Conservation (phyloP, 2,329 filamentous ascomycete species). For the Passalora sequoiae region DNA sequence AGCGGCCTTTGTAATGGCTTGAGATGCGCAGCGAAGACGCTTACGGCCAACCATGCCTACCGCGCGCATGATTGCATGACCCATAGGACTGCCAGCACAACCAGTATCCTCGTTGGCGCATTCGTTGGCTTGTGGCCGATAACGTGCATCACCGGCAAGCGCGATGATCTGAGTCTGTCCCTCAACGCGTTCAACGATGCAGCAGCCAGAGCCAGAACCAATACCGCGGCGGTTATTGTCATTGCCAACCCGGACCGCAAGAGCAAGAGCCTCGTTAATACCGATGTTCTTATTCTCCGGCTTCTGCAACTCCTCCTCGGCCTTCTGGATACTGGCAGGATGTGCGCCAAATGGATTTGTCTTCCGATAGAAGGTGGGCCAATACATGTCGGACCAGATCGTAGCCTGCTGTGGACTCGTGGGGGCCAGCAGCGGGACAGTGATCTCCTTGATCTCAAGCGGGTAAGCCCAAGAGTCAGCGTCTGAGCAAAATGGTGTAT, state of each 20-base stretch:
- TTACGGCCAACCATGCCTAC: constrained; percentile 74
- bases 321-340: constrained; percentile 65
- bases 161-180: constrained; percentile 56
- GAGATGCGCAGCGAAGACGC: constrained; percentile 37
- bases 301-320: constrained; percentile 60
- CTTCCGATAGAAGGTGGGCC: constrained; percentile 81
- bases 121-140: constrained; percentile 43
- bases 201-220: constrained; percentile 68
- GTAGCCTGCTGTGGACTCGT: constrained; percentile 70
- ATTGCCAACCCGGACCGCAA: constrained; percentile 56
- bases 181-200: constrained; percentile 62
- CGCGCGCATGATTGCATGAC: constrained; percentile 70
- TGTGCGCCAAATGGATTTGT: constrained; percentile 83
- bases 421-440: constrained; percentile 67
- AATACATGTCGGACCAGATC: constrained; percentile 70
- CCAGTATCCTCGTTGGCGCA: constrained; percentile 18
- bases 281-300: constrained; percentile 40
- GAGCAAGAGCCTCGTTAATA: constrained; percentile 58
- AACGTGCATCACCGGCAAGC: constrained; percentile 71
- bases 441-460: constrained; percentile 57
- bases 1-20: constrained; percentile 26
- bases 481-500: constrained; percentile 38
- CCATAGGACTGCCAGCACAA: constrained; percentile 65
- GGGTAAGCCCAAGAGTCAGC: constrained; percentile 35
- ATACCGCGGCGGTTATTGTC: constrained; percentile 54